Evolutionary conservation across 1,284 basidiomycete genomes (phyloP).

Genomic region (Macrocystidia cucumis): DNA sequence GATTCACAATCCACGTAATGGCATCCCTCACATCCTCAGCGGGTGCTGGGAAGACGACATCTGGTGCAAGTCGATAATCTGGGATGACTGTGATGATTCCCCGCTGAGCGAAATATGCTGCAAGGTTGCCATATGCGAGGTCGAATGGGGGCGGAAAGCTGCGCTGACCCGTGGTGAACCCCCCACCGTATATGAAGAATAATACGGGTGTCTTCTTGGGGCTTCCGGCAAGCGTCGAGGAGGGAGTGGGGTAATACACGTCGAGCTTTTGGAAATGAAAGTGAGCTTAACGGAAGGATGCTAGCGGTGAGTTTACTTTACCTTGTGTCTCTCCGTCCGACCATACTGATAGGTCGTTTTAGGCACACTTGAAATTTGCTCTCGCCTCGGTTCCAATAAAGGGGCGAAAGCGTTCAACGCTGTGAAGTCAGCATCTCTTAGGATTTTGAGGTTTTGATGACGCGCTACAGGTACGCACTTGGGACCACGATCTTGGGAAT

Average conservation of each 20-base stretch:
- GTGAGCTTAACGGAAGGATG: background rate
- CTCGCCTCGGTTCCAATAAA: constrained; percentile 29
- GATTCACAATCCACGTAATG: constrained; percentile 39
- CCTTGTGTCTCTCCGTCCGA: constrained; percentile 42
- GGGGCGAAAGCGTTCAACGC: constrained; percentile 38
- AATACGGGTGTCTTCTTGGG: constrained; percentile 38
- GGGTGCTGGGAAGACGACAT: constrained; percentile 40
- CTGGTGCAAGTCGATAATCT: constrained; percentile 55
- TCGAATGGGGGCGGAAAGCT: constrained; percentile 35
- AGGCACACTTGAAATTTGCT: constrained; percentile 31
- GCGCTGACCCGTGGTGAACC: constrained; percentile 43
- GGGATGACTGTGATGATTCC: constrained; percentile 55
- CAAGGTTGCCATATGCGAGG: constrained; percentile 46
- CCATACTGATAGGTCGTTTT: constrained; percentile 51
- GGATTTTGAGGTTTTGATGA: constrained; percentile 1
- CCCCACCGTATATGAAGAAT: constrained; percentile 60
- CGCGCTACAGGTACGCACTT: constrained; percentile 24
- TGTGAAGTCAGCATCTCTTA: constrained; percentile 13
- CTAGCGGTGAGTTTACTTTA: constrained; percentile 13
- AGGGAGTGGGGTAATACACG: constrained; percentile 51
- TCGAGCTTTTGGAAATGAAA: constrained; percentile 18
- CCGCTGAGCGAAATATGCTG: constrained; percentile 48
- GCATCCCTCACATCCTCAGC: constrained; percentile 52
- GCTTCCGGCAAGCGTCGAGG: constrained; percentile 12
- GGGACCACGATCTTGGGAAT: constrained; percentile 27